Percentiles rank a stretch among this genome's conserved stretches.
Evolutionary conservation across 1,139 yeast species (phyloP).

Genomic region (Candida labiduridarum): DNA sequence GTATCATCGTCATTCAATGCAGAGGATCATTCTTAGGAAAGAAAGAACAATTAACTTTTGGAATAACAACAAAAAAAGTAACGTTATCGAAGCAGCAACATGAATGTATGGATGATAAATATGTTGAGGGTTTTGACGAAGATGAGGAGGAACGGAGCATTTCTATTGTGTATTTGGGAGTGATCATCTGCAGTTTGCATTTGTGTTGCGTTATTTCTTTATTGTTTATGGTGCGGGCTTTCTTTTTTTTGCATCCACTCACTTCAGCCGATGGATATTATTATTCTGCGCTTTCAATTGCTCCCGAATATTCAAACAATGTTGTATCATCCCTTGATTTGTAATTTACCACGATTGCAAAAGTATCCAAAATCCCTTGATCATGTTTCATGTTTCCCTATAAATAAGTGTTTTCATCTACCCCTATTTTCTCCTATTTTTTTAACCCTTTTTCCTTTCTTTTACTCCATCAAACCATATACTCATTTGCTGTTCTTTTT

Average conservation of each 20-base stretch:
- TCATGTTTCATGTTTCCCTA: background rate
- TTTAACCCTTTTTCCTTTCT: background rate
- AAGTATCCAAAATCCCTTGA: background rate
- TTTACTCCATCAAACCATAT: background rate
- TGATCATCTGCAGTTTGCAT: background rate
- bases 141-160: background rate
- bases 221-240: background rate
- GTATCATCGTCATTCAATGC: too few species aligned
- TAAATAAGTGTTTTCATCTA: background rate
- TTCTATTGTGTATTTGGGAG: background rate
- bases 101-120: background rate
- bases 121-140: background rate
- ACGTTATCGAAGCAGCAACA: too few species aligned
- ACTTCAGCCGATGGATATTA: background rate
- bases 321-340: background rate
- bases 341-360: background rate
- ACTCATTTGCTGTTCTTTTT: background rate
- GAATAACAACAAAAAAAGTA: too few species aligned
- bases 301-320: background rate
- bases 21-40: too few species aligned
- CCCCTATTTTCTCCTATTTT: slow-evolving; percentile 5
- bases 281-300: background rate
- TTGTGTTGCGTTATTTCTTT: background rate
- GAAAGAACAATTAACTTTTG: too few species aligned
- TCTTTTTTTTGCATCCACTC: slow-evolving; percentile 2